Percentiles rank a stretch among this genome's conserved stretches.
phyloP scores from a whole-genome alignment of 2,329 filamentous ascomycete species.

The Dactylellina drechsleri region DNA sequence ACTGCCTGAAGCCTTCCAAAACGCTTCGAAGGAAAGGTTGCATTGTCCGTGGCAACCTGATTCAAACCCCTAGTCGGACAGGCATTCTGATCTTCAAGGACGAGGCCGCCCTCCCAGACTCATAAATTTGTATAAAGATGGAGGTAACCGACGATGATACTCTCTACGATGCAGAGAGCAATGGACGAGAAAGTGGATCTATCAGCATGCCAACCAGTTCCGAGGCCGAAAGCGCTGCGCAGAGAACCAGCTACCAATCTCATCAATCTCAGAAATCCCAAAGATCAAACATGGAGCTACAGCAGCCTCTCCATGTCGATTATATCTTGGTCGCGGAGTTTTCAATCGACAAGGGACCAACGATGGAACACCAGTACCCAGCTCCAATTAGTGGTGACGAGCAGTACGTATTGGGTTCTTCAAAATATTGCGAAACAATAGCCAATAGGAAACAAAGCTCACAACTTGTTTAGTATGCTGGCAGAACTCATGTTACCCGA shows the following conservation, averaged over 20 bases:
- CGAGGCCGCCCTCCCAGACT: constrained; percentile 17
- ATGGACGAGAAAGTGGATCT: constrained; percentile 44
- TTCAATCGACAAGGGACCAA: constrained; percentile 91
- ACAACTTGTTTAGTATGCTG: constrained; percentile 71
- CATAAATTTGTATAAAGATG: constrained; percentile 42
- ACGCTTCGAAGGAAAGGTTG: constrained; percentile 29
- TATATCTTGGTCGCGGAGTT: constrained; percentile 98
- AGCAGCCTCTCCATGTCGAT: constrained; percentile 86
- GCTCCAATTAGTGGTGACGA: constrained; percentile 95
- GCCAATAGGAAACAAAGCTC: constrained; percentile 8
- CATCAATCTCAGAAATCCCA: constrained; percentile 52
- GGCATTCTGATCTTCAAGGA: constrained; percentile 20
- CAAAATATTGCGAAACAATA: neutral
- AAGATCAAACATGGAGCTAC: constrained; percentile 58
- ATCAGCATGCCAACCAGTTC: constrained; percentile 43
- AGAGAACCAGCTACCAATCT: constrained; percentile 53
- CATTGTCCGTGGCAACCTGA: constrained; percentile 21
- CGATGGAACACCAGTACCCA: constrained; percentile 99
- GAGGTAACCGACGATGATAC: constrained; percentile 50
- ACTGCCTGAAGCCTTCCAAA: constrained; percentile 37
- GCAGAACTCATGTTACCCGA: constrained; percentile 98
- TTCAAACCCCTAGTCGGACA: constrained; percentile 24
- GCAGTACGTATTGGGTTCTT: constrained; percentile 64
- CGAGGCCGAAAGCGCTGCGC: constrained; percentile 34
- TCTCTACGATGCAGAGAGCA: constrained; percentile 49